Conservation (phyloP, 805 yeast genomes). For the Scheffersomyces amazonensis region DNA sequence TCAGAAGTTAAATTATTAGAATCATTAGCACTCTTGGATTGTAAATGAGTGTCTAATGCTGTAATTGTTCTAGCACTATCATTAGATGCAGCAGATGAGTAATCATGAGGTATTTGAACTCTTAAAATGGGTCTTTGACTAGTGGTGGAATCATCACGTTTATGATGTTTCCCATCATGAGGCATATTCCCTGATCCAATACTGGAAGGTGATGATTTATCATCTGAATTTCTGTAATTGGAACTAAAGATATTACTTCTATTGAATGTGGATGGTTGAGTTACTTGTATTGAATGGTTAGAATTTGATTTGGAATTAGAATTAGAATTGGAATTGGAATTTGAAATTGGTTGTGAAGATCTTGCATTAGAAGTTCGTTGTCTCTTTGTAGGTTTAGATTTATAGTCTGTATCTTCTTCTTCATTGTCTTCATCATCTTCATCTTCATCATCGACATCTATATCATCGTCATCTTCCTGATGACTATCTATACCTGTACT, state of each 20-base stretch:
- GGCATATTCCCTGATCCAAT: background rate
- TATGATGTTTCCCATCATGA: background rate
- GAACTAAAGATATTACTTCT: background rate
- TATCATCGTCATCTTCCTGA: conserved; percentile 14
- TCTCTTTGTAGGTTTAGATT: background rate
- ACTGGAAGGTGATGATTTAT: background rate
- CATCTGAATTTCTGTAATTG: background rate
- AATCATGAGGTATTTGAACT: conserved; percentile 63
- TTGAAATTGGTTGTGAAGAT: too few relatives aligned
- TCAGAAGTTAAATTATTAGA: conserved; percentile 6
- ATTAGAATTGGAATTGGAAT: too few relatives aligned
- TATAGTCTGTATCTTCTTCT: conserved; percentile 5
- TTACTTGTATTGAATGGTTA: too few relatives aligned
- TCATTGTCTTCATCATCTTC: conserved; percentile 26
- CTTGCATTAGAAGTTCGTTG: too few relatives aligned
- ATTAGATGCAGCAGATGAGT: conserved; percentile 12
- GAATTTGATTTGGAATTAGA: too few relatives aligned
- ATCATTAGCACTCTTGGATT: conserved; percentile 5
- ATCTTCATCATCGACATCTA: conserved; percentile 20
- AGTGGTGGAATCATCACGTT: background rate
- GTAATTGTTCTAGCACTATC: conserved; percentile 46
- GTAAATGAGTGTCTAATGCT: conserved; percentile 27
- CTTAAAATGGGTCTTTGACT: conserved; percentile 54
- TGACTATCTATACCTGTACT: background rate
- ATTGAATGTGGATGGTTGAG: background rate